phyloP scores from a whole-genome alignment of 305 asterid genomes.

The Solanum aculeatissimum region DNA sequence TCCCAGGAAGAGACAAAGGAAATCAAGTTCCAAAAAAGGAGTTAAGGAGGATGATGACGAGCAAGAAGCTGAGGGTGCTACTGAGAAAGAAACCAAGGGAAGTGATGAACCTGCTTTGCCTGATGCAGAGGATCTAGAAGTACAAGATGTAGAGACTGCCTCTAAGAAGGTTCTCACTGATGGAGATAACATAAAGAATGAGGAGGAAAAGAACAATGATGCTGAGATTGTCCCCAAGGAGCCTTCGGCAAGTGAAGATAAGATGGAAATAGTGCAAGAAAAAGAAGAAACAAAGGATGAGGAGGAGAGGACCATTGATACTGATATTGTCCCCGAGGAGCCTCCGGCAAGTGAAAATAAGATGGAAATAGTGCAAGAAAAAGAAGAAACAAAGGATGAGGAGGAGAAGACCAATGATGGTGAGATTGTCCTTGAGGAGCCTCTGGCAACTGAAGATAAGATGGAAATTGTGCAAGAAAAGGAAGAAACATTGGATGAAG shows the following conservation, averaged over 20 bases:
- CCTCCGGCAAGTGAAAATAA: constrained; percentile 1
- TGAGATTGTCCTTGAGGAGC: not conserved
- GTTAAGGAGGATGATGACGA: constrained; percentile 12
- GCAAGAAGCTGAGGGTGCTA: constrained; percentile 16
- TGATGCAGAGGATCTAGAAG: constrained; percentile 12
- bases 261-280: constrained; percentile 1
- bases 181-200: constrained; percentile 4
- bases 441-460: not conserved
- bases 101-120: constrained; percentile 7
- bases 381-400: not conserved
- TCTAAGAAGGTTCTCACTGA: constrained; percentile 4
- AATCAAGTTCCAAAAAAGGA: constrained; percentile 13
- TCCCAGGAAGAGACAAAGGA: constrained; percentile 43
- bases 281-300: not conserved
- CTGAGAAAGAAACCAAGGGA: constrained; percentile 22
- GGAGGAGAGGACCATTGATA: constrained; percentile 7
- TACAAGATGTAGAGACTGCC: constrained; percentile 1
- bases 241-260: not conserved
- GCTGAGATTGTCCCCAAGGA: not conserved
- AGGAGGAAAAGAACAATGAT: not conserved
- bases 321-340: not conserved
- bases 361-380: not conserved
- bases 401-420: not conserved
- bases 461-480: not conserved
- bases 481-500: not conserved